These are phyloP conservation scores for Vigna reflexopilosa DNA, from an alignment of 306 rosid genomes.

Conservation along the genomic window DNA sequence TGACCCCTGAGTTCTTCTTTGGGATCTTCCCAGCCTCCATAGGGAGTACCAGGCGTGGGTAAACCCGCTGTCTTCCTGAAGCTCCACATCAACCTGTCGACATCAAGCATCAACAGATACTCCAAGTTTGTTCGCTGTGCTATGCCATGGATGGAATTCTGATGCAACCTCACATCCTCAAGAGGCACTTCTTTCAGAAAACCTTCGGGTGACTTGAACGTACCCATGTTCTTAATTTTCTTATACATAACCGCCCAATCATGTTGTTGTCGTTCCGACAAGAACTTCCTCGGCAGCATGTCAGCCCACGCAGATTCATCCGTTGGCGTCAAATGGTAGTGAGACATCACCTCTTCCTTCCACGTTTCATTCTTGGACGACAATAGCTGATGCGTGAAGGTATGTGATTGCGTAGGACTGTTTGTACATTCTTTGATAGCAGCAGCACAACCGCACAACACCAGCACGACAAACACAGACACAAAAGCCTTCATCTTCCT, in stretches of 20 bases:
- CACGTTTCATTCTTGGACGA: conserved; percentile 65
- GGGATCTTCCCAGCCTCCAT: conserved; percentile 74
- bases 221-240: conserved; percentile 57
- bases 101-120: conserved; percentile 80
- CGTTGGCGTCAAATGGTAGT: conserved; percentile 73
- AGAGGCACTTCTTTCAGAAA: conserved; percentile 75
- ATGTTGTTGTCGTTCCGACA: conserved; percentile 55
- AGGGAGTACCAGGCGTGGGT: conserved; percentile 70
- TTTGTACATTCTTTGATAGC: conserved; percentile 70
- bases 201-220: conserved; percentile 45
- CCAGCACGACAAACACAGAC: conserved; percentile 32
- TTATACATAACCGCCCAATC: conserved; percentile 72
- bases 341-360: conserved; percentile 63
- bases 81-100: conserved; percentile 77
- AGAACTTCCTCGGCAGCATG: conserved; percentile 67
- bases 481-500: conserved; percentile 52
- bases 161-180: conserved; percentile 67
- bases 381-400: conserved; percentile 47
- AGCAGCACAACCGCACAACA: conserved; percentile 50
- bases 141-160: conserved; percentile 56
- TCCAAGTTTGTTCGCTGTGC: conserved; percentile 83
- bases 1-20: conserved; percentile 78
- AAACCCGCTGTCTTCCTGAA: conserved; percentile 82
- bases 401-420: conserved; percentile 66
- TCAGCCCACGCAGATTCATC: conserved; percentile 79